phyloP scores from a whole-genome alignment of 116 monocot genomes.

The Trichopus zeylanicus region DNA sequence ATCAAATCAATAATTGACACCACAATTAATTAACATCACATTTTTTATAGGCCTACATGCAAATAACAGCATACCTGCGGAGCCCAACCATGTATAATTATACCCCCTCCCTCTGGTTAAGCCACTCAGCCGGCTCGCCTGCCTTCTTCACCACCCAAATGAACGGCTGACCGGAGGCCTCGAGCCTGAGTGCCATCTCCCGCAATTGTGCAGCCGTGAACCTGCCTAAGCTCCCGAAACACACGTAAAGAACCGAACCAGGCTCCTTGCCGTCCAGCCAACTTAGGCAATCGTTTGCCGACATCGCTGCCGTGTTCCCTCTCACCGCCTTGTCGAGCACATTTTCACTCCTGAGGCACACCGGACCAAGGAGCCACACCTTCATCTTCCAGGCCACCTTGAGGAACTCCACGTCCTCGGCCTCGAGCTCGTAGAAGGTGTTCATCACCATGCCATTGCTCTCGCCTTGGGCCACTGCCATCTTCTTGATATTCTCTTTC shows the following conservation, averaged over 20 bases:
- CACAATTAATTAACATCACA: too few species aligned
- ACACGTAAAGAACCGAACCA: conserved; percentile 23
- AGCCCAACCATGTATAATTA: too few species aligned
- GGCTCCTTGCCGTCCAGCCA: conserved; percentile 28
- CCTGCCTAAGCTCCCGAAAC: conserved; percentile 30
- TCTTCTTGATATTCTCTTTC: neutral
- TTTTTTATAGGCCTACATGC: too few species aligned
- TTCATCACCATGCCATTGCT: conserved; percentile 5
- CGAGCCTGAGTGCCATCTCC: conserved; percentile 18
- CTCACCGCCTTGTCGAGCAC: neutral
- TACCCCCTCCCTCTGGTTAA: too few species aligned
- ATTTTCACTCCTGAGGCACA: conserved; percentile 14
- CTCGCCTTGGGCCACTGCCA: neutral
- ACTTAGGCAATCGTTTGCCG: neutral
- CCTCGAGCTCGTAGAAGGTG: too few species aligned
- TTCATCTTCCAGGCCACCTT: conserved; percentile 5
- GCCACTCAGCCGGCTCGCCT: too few species aligned
- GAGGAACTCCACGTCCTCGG: conserved; percentile 9
- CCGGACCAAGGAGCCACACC: conserved; percentile 33
- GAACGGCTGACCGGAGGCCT: conserved; percentile 9
- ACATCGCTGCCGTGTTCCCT: neutral
- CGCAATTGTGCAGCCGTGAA: conserved; percentile 12
- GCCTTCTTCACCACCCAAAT: too few species aligned
- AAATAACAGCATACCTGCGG: too few species aligned
- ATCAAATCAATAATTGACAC: too few species aligned